These are phyloP conservation scores for Schwanniomyces occidentalis DNA, from an alignment of 805 yeast species.

Conservation along the genomic window DNA sequence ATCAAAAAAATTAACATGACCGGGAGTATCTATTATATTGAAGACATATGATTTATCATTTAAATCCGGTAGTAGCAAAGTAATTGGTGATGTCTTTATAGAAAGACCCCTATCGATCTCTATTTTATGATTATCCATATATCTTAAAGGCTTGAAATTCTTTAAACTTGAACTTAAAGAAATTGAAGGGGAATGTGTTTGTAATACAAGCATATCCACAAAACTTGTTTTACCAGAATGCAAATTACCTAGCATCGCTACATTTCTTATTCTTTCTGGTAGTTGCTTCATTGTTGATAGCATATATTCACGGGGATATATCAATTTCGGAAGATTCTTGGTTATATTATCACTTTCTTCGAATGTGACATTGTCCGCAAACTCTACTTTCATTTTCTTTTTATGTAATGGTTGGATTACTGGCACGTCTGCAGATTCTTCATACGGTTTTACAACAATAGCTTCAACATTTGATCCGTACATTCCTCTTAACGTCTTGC, in stretches of 20 bases:
- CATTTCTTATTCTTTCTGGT: slow-evolving; percentile 69
- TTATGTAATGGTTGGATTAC: slow-evolving; percentile 54
- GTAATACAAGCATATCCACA: slow-evolving; percentile 63
- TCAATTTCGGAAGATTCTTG: slow-evolving; percentile 54
- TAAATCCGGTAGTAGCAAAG: slow-evolving; percentile 57
- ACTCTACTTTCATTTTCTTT: slow-evolving; percentile 46
- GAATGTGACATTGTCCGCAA: slow-evolving; percentile 6
- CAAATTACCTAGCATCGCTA: slow-evolving; percentile 76
- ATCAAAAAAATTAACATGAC: slow-evolving; percentile 82
- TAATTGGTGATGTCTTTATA: slow-evolving; percentile 60
- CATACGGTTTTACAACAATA: slow-evolving; percentile 47
- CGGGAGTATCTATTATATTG: slow-evolving; percentile 85
- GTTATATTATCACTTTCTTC: slow-evolving; percentile 7
- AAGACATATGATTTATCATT: slow-evolving; percentile 53
- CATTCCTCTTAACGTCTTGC: slow-evolving; percentile 3
- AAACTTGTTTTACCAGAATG: slow-evolving; percentile 87
- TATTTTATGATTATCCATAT: slow-evolving; percentile 67
- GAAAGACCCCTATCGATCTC: slow-evolving; percentile 74
- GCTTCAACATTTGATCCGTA: slow-evolving; percentile 60
- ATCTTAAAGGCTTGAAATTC: slow-evolving; percentile 53
- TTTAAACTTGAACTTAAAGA: slow-evolving; percentile 24
- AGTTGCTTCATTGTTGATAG: slow-evolving; percentile 40
- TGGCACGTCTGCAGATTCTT: slow-evolving; percentile 49
- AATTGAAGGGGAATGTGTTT: slow-evolving; percentile 55
- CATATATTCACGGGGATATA: slow-evolving; percentile 66